These are phyloP conservation scores for Aspergillus brunneoviolaceus DNA, from an alignment of 2,329 filamentous ascomycete genomes.

Conservation along the genomic window DNA sequence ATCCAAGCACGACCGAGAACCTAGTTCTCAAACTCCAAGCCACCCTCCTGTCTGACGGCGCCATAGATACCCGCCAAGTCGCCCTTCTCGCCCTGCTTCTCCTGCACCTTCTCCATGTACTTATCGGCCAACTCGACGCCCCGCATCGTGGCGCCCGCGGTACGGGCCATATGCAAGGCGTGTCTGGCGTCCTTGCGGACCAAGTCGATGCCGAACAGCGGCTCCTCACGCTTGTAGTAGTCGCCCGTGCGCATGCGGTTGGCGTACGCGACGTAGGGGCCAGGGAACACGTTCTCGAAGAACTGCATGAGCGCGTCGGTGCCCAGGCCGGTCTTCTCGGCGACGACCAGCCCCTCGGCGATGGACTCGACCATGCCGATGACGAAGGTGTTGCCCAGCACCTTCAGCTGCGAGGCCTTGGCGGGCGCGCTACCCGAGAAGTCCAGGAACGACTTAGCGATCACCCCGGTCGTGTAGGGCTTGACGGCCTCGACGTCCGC, in stretches of 20 bases:
- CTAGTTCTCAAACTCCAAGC: constrained; percentile 65
- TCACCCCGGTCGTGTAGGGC: neutral
- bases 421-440: neutral
- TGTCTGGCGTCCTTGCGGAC: neutral
- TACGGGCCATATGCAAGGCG: constrained; percentile 1
- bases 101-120: constrained; percentile 7
- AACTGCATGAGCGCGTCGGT: neutral
- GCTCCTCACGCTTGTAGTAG: neutral
- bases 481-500: neutral
- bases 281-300: constrained; percentile 5
- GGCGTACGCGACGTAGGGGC: constrained; percentile 4
- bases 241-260: neutral
- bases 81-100: constrained; percentile 41
- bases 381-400: constrained; percentile 3
- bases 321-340: constrained; percentile 12
- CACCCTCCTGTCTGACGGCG: constrained; percentile 66
- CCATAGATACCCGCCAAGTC: constrained; percentile 78
- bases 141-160: neutral
- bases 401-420: neutral
- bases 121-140: constrained; percentile 1
- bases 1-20: no score
- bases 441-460: neutral
- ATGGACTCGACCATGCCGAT: neutral
- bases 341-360: constrained; percentile 1
- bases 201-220: neutral